Conservation (phyloP, 2,329 filamentous ascomycete genomes). For the Daldinia sp. region DNA sequence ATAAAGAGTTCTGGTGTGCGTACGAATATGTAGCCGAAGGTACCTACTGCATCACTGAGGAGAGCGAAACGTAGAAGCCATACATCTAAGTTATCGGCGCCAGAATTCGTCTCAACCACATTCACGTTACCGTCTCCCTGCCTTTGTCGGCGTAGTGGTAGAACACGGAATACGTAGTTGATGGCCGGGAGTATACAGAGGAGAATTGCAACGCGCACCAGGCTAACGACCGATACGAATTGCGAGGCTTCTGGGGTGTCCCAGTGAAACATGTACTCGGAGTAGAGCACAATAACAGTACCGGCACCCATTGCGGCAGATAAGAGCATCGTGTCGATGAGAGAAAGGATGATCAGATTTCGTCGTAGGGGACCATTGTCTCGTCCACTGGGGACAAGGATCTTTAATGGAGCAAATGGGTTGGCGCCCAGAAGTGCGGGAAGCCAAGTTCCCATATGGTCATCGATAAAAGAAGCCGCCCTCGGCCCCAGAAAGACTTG, state of each 20-base stretch:
- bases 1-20: slow-evolving; percentile 74
- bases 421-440: slow-evolving; percentile 65
- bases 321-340: slow-evolving; percentile 85
- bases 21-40: slow-evolving; percentile 78
- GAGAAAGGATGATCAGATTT: slow-evolving; percentile 85
- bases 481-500: slow-evolving; percentile 39
- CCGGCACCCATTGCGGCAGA: slow-evolving; percentile 84
- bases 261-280: slow-evolving; percentile 85
- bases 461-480: slow-evolving; percentile 39
- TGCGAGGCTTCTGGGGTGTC: slow-evolving; percentile 81
- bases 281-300: slow-evolving; percentile 87
- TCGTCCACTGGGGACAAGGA: slow-evolving; percentile 79
- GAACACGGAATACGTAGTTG: slow-evolving; percentile 77
- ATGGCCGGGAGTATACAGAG: slow-evolving; percentile 80
- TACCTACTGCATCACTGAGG: slow-evolving; percentile 80
- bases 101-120: slow-evolving; percentile 66
- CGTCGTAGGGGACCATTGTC: slow-evolving; percentile 73
- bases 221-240: slow-evolving; percentile 84
- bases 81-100: slow-evolving; percentile 83
- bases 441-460: slow-evolving; percentile 48
- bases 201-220: slow-evolving; percentile 79
- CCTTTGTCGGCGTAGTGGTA: slow-evolving; percentile 60
- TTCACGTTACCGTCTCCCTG: slow-evolving; percentile 55
- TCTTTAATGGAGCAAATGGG: slow-evolving; percentile 79
- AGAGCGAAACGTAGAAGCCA: slow-evolving; percentile 80